Evolutionary conservation across 2,329 filamentous ascomycete genomes (phyloP).

Genomic region (Ceratocystis huliohia): DNA sequence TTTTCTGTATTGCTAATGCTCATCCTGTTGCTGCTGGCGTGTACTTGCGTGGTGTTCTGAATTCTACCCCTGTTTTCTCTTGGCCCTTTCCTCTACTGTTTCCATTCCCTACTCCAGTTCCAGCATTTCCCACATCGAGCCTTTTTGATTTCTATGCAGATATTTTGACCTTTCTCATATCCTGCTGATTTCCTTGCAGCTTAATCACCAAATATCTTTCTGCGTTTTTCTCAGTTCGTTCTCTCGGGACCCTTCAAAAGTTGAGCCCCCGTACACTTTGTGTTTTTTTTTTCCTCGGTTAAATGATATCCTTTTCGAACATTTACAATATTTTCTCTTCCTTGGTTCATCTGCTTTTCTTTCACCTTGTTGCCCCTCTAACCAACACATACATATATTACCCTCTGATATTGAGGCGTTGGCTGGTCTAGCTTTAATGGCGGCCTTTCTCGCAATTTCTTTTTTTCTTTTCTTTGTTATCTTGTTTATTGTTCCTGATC

Average conservation of each 20-base stretch:
- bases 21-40: neutral
- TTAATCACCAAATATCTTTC: neutral
- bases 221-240: slow-evolving; percentile 8
- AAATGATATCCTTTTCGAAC: slow-evolving; percentile 19
- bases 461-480: slow-evolving; percentile 10
- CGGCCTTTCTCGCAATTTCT: slow-evolving; percentile 13
- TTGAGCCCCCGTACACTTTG: slow-evolving; percentile 18
- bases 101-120: neutral
- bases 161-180: neutral
- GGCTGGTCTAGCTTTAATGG: slow-evolving; percentile 2
- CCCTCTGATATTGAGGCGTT: neutral
- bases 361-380: neutral
- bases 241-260: slow-evolving; percentile 15
- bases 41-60: neutral
- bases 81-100: neutral
- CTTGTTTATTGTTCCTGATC: neutral
- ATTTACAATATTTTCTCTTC: slow-evolving; percentile 11
- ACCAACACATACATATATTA: slow-evolving; percentile 7
- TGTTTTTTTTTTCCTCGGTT: slow-evolving; percentile 21
- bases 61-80: neutral
- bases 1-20: too few relatives aligned
- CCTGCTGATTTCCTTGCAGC: neutral
- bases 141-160: neutral
- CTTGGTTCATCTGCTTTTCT: neutral
- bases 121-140: slow-evolving; percentile 12